Conservation (phyloP, 2,329 filamentous ascomycete species). For the Cryphonectria japonica region DNA sequence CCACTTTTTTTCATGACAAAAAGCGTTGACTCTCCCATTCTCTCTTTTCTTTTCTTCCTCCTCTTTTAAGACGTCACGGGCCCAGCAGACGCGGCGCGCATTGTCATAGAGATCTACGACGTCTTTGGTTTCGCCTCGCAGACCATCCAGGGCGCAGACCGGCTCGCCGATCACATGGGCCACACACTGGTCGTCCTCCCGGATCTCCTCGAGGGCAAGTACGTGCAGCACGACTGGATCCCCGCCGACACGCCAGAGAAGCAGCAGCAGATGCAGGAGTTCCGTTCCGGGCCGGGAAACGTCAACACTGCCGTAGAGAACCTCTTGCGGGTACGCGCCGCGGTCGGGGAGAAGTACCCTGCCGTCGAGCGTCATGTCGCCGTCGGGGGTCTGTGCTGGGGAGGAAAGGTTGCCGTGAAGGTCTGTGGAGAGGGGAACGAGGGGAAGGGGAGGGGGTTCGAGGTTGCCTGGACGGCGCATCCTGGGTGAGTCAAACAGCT, state of each 20-base stretch:
- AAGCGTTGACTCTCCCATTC: not conserved
- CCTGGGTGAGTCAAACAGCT: slow-evolving; percentile 33
- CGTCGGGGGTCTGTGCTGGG: slow-evolving; percentile 55
- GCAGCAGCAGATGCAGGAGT: slow-evolving; percentile 37
- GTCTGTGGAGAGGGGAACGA: slow-evolving; percentile 42
- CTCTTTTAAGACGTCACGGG: slow-evolving; percentile 40
- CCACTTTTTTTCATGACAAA: not conserved
- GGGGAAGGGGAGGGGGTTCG: slow-evolving; percentile 42
- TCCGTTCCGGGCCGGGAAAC: slow-evolving; percentile 39
- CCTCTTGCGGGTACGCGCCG: slow-evolving; percentile 39
- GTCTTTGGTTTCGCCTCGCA: slow-evolving; percentile 51
- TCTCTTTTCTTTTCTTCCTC: not conserved
- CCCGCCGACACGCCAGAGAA: slow-evolving; percentile 51
- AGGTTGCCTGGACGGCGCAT: slow-evolving; percentile 40
- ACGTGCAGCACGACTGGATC: slow-evolving; percentile 39
- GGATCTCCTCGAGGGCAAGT: slow-evolving; percentile 45
- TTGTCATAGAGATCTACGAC: slow-evolving; percentile 52
- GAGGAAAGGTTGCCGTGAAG: slow-evolving; percentile 47
- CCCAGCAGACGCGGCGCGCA: slow-evolving; percentile 40
- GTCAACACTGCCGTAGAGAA: slow-evolving; percentile 36
- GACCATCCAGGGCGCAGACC: slow-evolving; percentile 53
- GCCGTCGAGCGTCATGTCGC: slow-evolving; percentile 46
- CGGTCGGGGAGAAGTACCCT: slow-evolving; percentile 40
- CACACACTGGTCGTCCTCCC: slow-evolving; percentile 47
- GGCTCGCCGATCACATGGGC: slow-evolving; percentile 42